Conservation (phyloP, 495 filamentous ascomycete species). For the Podospora appendiculata region DNA sequence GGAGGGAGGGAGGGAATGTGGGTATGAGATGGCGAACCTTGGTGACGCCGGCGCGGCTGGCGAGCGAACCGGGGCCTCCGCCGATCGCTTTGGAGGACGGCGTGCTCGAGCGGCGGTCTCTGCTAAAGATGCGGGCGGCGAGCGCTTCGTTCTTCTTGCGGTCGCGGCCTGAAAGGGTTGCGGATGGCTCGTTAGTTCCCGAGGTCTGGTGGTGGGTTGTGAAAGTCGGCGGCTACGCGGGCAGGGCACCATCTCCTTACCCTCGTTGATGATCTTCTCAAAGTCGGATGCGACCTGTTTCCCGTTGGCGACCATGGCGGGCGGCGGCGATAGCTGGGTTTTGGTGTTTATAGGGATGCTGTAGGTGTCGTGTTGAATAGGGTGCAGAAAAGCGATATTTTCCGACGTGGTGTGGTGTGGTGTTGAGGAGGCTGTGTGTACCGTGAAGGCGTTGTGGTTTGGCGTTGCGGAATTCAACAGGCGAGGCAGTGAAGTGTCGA, state of each 20-base stretch:
- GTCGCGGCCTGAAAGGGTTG: slow-evolving; percentile 46
- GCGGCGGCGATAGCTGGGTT: not conserved
- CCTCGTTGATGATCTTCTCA: slow-evolving; percentile 57
- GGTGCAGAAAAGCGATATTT: too few species aligned
- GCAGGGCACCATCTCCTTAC: slow-evolving; percentile 25
- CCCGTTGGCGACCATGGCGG: slow-evolving; percentile 24
- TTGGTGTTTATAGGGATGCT: too few species aligned
- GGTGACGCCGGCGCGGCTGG: slow-evolving; percentile 66
- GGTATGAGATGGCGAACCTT: slow-evolving; percentile 46
- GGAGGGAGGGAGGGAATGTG: slow-evolving; percentile 9
- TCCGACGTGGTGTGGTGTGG: too few species aligned
- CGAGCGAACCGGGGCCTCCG: slow-evolving; percentile 44
- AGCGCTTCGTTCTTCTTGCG: slow-evolving; percentile 64
- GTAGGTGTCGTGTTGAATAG: too few species aligned
- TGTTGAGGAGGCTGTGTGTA: too few species aligned
- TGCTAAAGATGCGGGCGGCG: slow-evolving; percentile 62
- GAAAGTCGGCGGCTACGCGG: too few species aligned
- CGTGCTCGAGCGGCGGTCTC: slow-evolving; percentile 52
- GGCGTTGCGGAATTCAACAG: too few species aligned
- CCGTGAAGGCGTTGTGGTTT: too few species aligned
- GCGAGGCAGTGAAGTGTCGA: too few species aligned
- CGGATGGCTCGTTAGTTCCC: slow-evolving; percentile 8
- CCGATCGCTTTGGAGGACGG: slow-evolving; percentile 41
- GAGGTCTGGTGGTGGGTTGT: not conserved
- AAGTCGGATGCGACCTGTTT: slow-evolving; percentile 48